Evolutionary conservation across 495 filamentous ascomycete genomes (phyloP).

Genomic region (Penicillium silybi): DNA sequence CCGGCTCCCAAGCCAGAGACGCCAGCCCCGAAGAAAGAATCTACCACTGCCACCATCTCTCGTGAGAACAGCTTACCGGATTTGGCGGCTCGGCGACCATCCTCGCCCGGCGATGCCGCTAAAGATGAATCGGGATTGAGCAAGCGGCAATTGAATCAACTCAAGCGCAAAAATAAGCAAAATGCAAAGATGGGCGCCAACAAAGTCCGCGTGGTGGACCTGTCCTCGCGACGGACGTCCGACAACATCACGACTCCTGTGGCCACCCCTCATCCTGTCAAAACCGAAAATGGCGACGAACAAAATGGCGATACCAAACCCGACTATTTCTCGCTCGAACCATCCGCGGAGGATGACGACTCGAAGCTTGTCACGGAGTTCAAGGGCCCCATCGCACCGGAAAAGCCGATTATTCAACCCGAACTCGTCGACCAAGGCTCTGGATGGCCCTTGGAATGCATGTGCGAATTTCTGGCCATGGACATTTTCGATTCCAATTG

Average conservation of each 20-base stretch:
- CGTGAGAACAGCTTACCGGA: constrained; percentile 46
- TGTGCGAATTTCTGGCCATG: constrained; percentile 88
- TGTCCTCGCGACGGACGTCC: constrained; percentile 67
- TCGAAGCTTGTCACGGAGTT: constrained; percentile 92
- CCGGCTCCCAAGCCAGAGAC: constrained; percentile 42
- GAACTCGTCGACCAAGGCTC: constrained; percentile 71
- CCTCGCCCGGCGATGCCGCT: constrained; percentile 50
- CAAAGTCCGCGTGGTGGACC: constrained; percentile 86
- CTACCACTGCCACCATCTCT: constrained; percentile 27
- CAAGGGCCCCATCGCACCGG: constrained; percentile 69
- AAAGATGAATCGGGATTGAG: constrained; percentile 72
- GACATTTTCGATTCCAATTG: constrained; percentile 92
- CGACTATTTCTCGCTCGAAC: constrained; percentile 87
- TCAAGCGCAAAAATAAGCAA: constrained; percentile 86
- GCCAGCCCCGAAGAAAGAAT: constrained; percentile 45
- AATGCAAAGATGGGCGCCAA: constrained; percentile 80
- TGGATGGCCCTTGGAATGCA: constrained; percentile 82
- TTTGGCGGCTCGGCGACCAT: constrained; percentile 35
- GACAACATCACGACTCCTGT: constrained; percentile 62
- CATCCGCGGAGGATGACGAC: constrained; percentile 74
- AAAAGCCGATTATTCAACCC: constrained; percentile 55
- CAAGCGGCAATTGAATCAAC: constrained; percentile 85
- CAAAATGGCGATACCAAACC: constrained; percentile 44
- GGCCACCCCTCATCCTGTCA: constrained; percentile 67
- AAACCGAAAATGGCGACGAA: constrained; percentile 57